These are phyloP conservation scores for Yamadazyma dushanensis DNA, from an alignment of 1,139 yeast species.

Conservation along the genomic window DNA sequence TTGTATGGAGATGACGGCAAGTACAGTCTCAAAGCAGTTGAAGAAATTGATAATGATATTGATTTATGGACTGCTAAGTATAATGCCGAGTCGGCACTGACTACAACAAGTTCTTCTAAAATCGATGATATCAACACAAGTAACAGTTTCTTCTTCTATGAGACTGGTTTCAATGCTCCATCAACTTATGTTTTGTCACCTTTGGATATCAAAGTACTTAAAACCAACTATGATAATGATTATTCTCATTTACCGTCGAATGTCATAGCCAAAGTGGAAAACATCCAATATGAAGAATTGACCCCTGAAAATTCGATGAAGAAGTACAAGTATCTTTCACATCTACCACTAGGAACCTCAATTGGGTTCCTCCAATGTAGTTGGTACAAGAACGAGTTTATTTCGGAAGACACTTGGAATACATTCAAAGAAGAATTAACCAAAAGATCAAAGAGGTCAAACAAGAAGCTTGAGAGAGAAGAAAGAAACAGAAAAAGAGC, in stretches of 20 bases:
- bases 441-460: slow-evolving; percentile 56
- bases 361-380: slow-evolving; percentile 83
- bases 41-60: slow-evolving; percentile 50
- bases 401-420: slow-evolving; percentile 52
- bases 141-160: slow-evolving; percentile 45
- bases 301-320: slow-evolving; percentile 52
- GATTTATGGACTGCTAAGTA: slow-evolving; percentile 31
- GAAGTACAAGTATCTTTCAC: slow-evolving; percentile 72
- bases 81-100: slow-evolving; percentile 6
- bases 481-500: slow-evolving; percentile 64
- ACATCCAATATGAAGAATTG: slow-evolving; percentile 64
- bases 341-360: slow-evolving; percentile 82
- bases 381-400: slow-evolving; percentile 56
- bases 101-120: slow-evolving; percentile 4
- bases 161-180: slow-evolving; percentile 69
- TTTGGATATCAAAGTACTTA: slow-evolving; percentile 73
- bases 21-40: slow-evolving; percentile 57
- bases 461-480: slow-evolving; percentile 59
- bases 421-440: slow-evolving; percentile 59
- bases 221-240: slow-evolving; percentile 54
- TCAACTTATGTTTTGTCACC: slow-evolving; percentile 72
- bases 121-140: slow-evolving; percentile 12
- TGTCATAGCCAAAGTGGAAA: slow-evolving; percentile 64
- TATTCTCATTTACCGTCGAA: slow-evolving; percentile 69
- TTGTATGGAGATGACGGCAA: slow-evolving; percentile 61